These are phyloP conservation scores for Globisporangium perplexum DNA, from an alignment of 352 stramenopile species.

Conservation along the genomic window DNA sequence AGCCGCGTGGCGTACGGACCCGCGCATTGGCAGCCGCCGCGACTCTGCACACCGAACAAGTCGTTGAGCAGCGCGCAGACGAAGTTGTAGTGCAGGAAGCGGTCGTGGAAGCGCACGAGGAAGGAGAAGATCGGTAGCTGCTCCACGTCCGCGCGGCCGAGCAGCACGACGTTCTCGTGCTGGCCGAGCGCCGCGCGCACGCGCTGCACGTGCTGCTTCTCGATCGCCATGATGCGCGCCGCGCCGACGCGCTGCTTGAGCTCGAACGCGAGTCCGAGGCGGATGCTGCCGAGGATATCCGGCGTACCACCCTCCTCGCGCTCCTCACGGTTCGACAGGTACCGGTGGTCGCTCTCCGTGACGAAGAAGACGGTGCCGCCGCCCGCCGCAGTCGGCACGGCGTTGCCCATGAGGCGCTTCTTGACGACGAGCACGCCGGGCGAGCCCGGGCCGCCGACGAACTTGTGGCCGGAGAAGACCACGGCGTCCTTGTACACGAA, in stretches of 20 bases:
- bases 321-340: conserved; percentile 65
- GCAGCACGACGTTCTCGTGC: conserved; percentile 82
- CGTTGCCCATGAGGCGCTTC: conserved; percentile 69
- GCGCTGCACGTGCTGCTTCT: conserved; percentile 28
- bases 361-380: conserved; percentile 52
- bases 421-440: conserved; percentile 95
- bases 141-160: conserved; percentile 57
- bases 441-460: conserved; percentile 90
- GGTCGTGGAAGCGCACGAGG: conserved; percentile 76
- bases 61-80: conserved; percentile 97
- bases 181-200: conserved; percentile 32
- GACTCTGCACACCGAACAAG: conserved; percentile 92
- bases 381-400: conserved; percentile 44
- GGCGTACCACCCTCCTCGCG: conserved; percentile 96
- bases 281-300: conserved; percentile 92
- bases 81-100: conserved; percentile 98
- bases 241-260: conserved; percentile 75
- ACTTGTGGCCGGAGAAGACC: conserved; percentile 96
- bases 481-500: conserved; percentile 89
- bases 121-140: conserved; percentile 95
- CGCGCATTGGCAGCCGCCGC: conserved; percentile 71
- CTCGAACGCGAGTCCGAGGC: conserved; percentile 89
- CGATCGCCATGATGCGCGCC: conserved; percentile 45
- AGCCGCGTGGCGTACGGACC: conserved; percentile 92
- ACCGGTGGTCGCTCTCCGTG: conserved; percentile 50